Base-by-base conservation (phyloP, 768 basidiomycete species). In the Porpolomopsis calyptriformis region DNA sequence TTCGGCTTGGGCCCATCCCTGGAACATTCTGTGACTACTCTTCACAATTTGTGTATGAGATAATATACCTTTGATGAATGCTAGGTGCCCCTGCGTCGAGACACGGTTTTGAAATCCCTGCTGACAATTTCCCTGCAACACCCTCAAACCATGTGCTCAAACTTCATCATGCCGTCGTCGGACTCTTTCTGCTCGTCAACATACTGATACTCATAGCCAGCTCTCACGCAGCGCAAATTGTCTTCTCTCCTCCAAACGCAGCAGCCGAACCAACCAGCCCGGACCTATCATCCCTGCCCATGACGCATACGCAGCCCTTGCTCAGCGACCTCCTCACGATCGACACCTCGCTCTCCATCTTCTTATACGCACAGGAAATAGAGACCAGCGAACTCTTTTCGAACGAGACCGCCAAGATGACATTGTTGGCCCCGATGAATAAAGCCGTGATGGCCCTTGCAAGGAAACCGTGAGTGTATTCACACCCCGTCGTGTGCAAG, bases 381-480 rank as follows among this genome's bases (percentile, higher is more conserved):
- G 69, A 76, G 52, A 53, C 82, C n/a, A 80, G 78, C 56, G 55
- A 58, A 24, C 65, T 69, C 7, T 73, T 90, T 41, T 57, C 60
- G n/a, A 64, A 70, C 26, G 45, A 57, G 5, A 46, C 46, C n/a
- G 46, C 56, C 1, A 67, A 61, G 5, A 60, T 66, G 45, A 88
- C 88, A 0, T 43, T 93, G 8, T 70, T 94, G 36, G 88, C 81
- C 4, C 90, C 90, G 0, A 86, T 84, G 20, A 92, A 94, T 62
- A 85, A 82, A 60, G 90, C 88, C 7, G 78, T 92, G 12, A 87
- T 90, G 77, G 80, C 80, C 3, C 65, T 91, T 44, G 60, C 78
- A 2, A 66, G 78, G 55, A 91, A 92, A 63, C 90, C 90, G 86
- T 92, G 63, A 64, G 85, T 69, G 24, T 11, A 18, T 46, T 24